Base-by-base conservation (phyloP, 1,284 basidiomycete genomes). In the Sanguinoderma infundibulare region DNA sequence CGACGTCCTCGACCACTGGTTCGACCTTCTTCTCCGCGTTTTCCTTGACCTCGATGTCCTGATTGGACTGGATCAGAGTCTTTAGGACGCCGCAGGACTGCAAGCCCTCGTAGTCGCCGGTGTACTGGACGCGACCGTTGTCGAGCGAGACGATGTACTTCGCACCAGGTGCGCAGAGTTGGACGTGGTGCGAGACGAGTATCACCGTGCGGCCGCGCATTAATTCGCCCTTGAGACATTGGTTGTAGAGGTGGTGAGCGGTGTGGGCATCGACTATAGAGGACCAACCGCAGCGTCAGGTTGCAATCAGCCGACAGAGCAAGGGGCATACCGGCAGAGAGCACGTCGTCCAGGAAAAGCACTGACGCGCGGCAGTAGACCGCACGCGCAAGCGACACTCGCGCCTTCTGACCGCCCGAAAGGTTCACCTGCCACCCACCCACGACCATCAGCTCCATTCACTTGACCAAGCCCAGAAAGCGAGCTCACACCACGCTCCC, bases 361-460 rank as follows among this genome's bases (percentile, higher is more conserved):
- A 92, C 80, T 0, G 90, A 90, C 9, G 97, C 96, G 32, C 94
- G 84, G 55, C 94, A 96, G 77, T 98, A 99, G 28, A 98, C 88
- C 1, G 97, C 96, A 59, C 97, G 89, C 24, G 96, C 96, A 8
- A 97, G 82, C 0, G 94, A 85, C 2, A 88, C 93, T 79, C 97
- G 83, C 35, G 95, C 95, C 71, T 98, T 98, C 74, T 99, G 97
- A 30, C 97, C 97, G 59, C 97, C 97, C 24, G 92, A 95, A 34
- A 97, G 77, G 74, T 95, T 96, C 22, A 95, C 86, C 92, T 90
- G 67, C 2, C 1, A 10, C 14, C 17, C n/a, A 20, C n/a, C n/a
- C 5, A 12, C 5, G n/a, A 20, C 8, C 17, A 24, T 51, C 34
- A 51, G 20, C 2, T 34, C 10, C 30, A 5, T 20, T 12, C 12